Conservation (phyloP, 345 rosid species). For the Populus tremula region DNA sequence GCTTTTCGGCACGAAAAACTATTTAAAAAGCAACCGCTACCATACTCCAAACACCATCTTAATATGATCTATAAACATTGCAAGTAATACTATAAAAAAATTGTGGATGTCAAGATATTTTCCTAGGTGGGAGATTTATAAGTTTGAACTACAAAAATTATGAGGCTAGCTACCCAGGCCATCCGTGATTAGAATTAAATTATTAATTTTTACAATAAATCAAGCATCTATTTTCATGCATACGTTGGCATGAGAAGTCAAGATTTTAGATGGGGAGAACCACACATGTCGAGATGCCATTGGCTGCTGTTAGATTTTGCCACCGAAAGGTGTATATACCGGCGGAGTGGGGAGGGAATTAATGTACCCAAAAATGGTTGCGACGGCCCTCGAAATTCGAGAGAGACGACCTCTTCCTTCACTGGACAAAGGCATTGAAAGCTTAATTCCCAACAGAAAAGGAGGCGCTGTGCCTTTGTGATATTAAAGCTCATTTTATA, state of each 20-base stretch:
- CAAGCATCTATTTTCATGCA: background rate
- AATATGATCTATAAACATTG: no score
- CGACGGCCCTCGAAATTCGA: background rate
- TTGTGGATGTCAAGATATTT: no score
- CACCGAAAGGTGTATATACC: background rate
- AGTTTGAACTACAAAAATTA: no score
- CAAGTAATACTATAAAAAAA: no score
- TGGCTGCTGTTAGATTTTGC: background rate
- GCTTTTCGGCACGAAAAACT: no score
- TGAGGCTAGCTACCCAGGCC: no score
- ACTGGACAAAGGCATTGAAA: constrained; percentile 1
- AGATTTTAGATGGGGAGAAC: background rate
- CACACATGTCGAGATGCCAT: background rate
- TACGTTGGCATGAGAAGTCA: background rate
- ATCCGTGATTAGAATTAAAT: no score
- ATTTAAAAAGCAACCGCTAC: no score
- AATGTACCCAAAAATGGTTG: background rate
- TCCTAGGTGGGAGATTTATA: no score
- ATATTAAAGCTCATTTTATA: background rate
- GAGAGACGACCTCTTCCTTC: background rate
- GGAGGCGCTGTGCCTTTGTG: constrained; percentile 5
- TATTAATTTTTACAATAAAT: no score
- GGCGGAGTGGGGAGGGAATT: background rate
- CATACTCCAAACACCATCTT: no score
- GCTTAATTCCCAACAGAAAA: constrained; percentile 6